Percentiles rank a stretch among this genome's conserved stretches.
Conservation (phyloP, 2,329 filamentous ascomycete species). For the Mycosphaerella sp. region DNA sequence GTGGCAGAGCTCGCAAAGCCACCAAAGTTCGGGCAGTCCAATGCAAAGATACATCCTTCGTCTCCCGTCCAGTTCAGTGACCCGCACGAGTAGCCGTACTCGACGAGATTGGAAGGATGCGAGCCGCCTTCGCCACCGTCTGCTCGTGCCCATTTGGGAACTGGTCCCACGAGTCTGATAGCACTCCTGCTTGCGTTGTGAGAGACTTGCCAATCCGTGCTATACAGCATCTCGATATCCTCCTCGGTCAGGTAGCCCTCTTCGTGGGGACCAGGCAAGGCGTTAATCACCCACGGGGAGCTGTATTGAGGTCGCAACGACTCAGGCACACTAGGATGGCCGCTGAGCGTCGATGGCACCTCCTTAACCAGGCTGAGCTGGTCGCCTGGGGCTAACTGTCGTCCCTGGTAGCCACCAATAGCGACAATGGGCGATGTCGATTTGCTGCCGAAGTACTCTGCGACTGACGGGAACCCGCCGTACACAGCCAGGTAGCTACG, state of each 20-base stretch:
- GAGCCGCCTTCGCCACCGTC: constrained; percentile 59
- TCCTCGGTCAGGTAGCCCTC: constrained; percentile 48
- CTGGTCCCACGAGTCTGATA: constrained; percentile 54
- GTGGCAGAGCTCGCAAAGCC: constrained; percentile 55
- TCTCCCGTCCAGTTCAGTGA: constrained; percentile 58
- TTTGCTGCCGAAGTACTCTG: constrained; percentile 54
- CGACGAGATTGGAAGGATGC: constrained; percentile 49
- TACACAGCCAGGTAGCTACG: constrained; percentile 54
- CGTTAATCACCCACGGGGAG: constrained; percentile 48
- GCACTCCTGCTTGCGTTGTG: constrained; percentile 58
- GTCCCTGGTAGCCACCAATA: constrained; percentile 56
- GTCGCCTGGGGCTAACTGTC: constrained; percentile 51
- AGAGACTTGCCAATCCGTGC: constrained; percentile 53
- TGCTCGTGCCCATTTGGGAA: constrained; percentile 52
- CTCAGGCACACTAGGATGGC: constrained; percentile 39
- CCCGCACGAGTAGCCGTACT: constrained; percentile 56
- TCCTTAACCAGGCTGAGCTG: constrained; percentile 44
- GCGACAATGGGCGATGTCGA: constrained; percentile 53
- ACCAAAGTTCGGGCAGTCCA: constrained; percentile 56
- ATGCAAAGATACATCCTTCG: constrained; percentile 54
- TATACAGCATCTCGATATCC: constrained; percentile 53
- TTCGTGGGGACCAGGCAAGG: constrained; percentile 53
- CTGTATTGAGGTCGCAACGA: constrained; percentile 46
- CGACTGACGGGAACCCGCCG: constrained; percentile 50
- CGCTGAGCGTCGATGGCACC: constrained; percentile 32